Percentiles rank a stretch among this genome's conserved stretches.
These are phyloP conservation scores for Lentinula detonsa DNA, from an alignment of 768 basidiomycete genomes.

Conservation along the genomic window DNA sequence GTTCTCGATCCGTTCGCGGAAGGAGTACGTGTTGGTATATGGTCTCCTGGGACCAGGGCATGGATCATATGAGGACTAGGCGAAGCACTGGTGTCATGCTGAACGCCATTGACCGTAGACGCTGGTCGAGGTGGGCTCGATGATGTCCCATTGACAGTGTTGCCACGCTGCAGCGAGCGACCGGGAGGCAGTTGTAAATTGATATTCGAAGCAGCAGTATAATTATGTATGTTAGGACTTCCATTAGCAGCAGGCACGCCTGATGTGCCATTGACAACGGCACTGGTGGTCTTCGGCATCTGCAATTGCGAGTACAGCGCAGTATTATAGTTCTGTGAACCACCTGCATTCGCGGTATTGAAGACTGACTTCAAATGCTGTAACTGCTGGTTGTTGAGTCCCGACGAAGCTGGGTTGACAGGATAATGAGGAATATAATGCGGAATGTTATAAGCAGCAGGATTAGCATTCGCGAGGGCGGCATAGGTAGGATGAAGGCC, in stretches of 20 bases:
- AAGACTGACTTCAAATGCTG: constrained; percentile 55
- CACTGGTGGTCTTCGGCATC: background rate
- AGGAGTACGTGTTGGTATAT: constrained; percentile 37
- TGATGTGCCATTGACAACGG: background rate
- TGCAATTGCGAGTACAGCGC: constrained; percentile 22
- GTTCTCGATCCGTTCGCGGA: constrained; percentile 55
- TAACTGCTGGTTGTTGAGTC: constrained; percentile 51
- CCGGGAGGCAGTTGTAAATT: constrained; percentile 36
- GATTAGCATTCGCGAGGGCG: constrained; percentile 15
- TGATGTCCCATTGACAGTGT: background rate
- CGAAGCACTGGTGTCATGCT: background rate
- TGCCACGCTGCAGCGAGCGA: constrained; percentile 29
- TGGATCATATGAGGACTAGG: constrained; percentile 2
- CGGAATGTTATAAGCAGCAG: constrained; percentile 24
- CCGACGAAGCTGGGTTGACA: constrained; percentile 6
- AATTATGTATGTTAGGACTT: constrained; percentile 34
- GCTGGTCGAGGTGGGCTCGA: background rate
- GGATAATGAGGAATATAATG: constrained; percentile 26
- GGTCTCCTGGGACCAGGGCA: background rate
- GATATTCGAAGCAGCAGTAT: constrained; percentile 21
- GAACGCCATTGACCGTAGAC: background rate
- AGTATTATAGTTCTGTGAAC: constrained; percentile 22
- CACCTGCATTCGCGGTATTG: constrained; percentile 16
- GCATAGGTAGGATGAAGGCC: constrained; percentile 22
- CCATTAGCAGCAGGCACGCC: constrained; percentile 5